Conservation (phyloP, 2,329 filamentous ascomycete genomes). For the Clonostachys chloroleuca region DNA sequence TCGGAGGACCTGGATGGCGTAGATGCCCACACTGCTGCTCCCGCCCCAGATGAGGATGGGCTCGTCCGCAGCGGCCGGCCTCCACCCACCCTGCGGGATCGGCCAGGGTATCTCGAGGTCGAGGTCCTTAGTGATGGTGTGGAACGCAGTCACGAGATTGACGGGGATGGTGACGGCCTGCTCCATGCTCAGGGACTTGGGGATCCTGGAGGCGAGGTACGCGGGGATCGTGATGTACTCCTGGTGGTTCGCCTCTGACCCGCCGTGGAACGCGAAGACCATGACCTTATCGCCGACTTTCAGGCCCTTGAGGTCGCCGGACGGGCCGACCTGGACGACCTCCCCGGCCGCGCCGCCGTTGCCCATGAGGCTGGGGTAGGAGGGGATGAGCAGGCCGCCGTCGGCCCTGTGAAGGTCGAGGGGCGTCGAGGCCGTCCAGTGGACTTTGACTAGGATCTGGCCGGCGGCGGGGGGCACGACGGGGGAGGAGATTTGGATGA, state of each 20-base stretch:
- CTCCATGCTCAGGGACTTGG: constrained; percentile 29
- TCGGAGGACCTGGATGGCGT: constrained; percentile 41
- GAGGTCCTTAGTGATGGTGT: constrained; percentile 44
- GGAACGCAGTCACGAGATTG: constrained; percentile 56
- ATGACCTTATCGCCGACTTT: constrained; percentile 50
- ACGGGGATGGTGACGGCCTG: constrained; percentile 50
- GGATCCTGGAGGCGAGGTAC: constrained; percentile 41
- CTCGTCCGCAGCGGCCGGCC: constrained; percentile 23
- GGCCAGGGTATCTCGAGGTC: constrained; percentile 53
- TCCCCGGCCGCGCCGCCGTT: constrained; percentile 45
- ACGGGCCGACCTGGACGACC: constrained; percentile 41
- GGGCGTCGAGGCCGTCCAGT: constrained; percentile 57
- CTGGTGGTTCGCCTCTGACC: constrained; percentile 47
- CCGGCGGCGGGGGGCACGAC: constrained; percentile 25
- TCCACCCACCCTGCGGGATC: constrained; percentile 31
- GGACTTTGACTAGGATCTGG: constrained; percentile 48
- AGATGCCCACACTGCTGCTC: constrained; percentile 45
- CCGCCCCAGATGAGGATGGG: constrained; percentile 48
- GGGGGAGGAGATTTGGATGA: constrained; percentile 48
- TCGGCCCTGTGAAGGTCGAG: constrained; percentile 59
- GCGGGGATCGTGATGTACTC: constrained; percentile 47
- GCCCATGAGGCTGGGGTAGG: constrained; percentile 44
- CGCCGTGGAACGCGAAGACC: constrained; percentile 43
- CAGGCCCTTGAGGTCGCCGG: constrained; percentile 26
- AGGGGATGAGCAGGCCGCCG: constrained; percentile 47